Evolutionary conservation across 441 rosid genomes (phyloP).

Genomic region (Pelargonium citronellum): DNA sequence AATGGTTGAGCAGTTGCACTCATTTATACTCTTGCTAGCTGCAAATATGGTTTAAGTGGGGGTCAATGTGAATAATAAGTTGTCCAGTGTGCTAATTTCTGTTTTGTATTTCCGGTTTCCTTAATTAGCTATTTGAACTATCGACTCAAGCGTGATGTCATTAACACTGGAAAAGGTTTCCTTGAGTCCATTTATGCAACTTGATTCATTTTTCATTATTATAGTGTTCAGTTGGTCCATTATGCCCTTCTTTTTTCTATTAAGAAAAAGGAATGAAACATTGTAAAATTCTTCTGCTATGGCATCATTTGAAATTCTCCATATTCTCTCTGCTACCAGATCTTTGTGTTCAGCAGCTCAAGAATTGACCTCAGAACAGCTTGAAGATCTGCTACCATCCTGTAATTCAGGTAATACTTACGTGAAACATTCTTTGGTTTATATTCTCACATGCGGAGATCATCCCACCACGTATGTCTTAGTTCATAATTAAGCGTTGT

Average conservation of each 20-base stretch:
- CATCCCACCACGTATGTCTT: background rate
- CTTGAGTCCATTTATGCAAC: background rate
- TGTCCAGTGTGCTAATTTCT: background rate
- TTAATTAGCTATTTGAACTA: background rate
- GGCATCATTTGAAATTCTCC: background rate
- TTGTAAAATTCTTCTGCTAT: background rate
- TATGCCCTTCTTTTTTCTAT: background rate
- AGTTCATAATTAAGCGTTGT: background rate
- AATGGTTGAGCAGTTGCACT: background rate
- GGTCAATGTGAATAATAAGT: background rate
- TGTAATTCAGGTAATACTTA: slow-evolving; percentile 44
- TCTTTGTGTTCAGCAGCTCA: slow-evolving; percentile 52
- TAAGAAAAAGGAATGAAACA: background rate
- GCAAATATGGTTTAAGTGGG: background rate
- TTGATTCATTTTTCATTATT: background rate
- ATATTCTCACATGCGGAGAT: slow-evolving; percentile 10
- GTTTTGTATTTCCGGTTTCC: background rate
- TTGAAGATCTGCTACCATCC: slow-evolving; percentile 50
- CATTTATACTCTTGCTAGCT: background rate
- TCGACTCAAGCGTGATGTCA: background rate
- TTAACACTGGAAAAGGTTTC: background rate
- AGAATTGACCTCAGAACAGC: slow-evolving; percentile 48
- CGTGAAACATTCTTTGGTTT: slow-evolving; percentile 10
- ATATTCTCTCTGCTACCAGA: slow-evolving; percentile 36
- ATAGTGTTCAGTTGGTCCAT: background rate